Evolutionary conservation across 225 moss, liverwort and hornwort species (phyloP), one percentile per base, ranked within the genome.

Genomic region (Bryoerythrophyllum caledonicum): DNA sequence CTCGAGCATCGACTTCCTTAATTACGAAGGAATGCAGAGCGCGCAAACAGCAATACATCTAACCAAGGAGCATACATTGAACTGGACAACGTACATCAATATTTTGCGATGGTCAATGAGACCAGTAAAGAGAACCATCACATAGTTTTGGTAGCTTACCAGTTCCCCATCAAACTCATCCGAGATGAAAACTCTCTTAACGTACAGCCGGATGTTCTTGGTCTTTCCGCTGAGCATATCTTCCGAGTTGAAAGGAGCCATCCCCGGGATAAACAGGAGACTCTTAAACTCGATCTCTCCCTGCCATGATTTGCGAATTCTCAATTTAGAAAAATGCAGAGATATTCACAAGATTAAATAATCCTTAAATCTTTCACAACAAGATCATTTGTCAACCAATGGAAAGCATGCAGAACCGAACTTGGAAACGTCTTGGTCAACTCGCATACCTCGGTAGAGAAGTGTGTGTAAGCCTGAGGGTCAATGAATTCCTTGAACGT

Each of bases 261-360:
- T 99, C 27, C 97, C 97, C 28, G 97, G 94, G 43, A 99, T 84
- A 71, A 85, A 99, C 16, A 99, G 73, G 8, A 99, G 78, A 84
- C 94, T 99, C 72, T 94, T 94, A 78, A 99, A 99, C 76, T 99
- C 97, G 20, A 99, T 93, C 71, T 99, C 97, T 70, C 97, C 96
- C 94, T 94, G 89, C 38, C 16, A 58, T 17, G 0, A 7, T 56
- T 11, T 24, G 1, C 40, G 16, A 16, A 17, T 44, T 71, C 20
- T 30, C 30, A 21, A 4, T 30, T 38, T 26, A 3, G 32, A 41
- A 54, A 12, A 12, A 57, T 49, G 68, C 15, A 40, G 43, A 13
- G 15, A 14, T 44, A 1, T 17, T 60, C 27, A 4, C 13, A 43
- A 60, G 15, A 34, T 28, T 6, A 68, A 32, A 67, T 41, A 1